These are phyloP conservation scores for Ogataea sp. DNA, from an alignment of 805 yeast genomes.

Conservation along the genomic window DNA sequence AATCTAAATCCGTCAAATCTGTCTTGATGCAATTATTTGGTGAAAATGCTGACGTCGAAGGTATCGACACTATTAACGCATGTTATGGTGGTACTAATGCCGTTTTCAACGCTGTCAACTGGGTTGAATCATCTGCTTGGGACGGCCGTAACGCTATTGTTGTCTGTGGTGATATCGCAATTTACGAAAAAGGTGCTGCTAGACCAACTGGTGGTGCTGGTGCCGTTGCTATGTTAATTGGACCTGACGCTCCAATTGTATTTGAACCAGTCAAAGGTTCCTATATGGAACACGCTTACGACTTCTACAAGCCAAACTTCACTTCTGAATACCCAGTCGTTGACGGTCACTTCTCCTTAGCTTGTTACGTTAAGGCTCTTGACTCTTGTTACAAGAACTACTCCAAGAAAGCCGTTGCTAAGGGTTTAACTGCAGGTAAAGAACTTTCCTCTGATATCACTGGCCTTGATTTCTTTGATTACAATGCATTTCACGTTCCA, in stretches of 20 bases:
- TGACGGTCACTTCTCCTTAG: conserved; percentile 91
- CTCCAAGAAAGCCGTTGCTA: conserved; percentile 62
- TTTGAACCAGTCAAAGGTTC: conserved; percentile 87
- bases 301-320: conserved; percentile 97
- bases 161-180: conserved; percentile 96
- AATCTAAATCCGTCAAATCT: conserved; percentile 93
- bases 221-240: conserved; percentile 86
- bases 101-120: conserved; percentile 84
- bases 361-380: conserved; percentile 90
- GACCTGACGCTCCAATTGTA: conserved; percentile 96
- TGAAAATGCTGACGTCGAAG: conserved; percentile 87
- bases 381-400: conserved; percentile 81
- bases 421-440: conserved; percentile 33
- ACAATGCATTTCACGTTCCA: conserved; percentile 96
- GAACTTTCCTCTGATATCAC: conserved; percentile 45
- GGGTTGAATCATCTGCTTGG: conserved; percentile 96
- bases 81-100: conserved; percentile 99
- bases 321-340: conserved; percentile 94
- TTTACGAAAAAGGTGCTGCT: conserved; percentile 94
- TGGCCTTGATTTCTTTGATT: conserved; percentile 75
- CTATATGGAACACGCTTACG: conserved; percentile 94
- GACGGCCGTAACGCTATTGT: conserved; percentile 98
- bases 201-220: conserved; percentile 99
- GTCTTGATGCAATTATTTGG: conserved; percentile 91
- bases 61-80: conserved; percentile 92